Percentiles rank a stretch among this genome's conserved stretches.
phyloP scores from a whole-genome alignment of 2,329 filamentous ascomycete genomes.

The Monosporascus sp. region DNA sequence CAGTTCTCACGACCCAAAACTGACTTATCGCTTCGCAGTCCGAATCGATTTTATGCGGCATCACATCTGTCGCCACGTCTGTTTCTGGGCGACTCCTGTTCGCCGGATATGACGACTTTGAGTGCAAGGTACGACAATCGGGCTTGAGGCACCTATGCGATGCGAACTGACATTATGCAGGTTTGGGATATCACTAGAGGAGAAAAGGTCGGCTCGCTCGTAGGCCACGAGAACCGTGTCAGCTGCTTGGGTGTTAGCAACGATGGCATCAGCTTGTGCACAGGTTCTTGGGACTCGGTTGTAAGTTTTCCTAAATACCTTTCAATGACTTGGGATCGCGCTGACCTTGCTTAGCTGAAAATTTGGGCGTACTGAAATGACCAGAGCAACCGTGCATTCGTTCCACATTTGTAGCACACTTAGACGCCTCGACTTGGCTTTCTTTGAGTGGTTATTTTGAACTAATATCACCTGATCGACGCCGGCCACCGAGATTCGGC shows the following conservation, averaged over 20 bases:
- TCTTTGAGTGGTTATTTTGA: slow-evolving; percentile 24
- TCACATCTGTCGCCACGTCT: slow-evolving; percentile 96
- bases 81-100: slow-evolving; percentile 94
- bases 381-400: neutral
- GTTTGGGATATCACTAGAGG: slow-evolving; percentile 97
- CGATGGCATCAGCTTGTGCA: slow-evolving; percentile 98
- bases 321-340: slow-evolving; percentile 44
- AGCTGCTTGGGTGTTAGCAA: slow-evolving; percentile 99
- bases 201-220: slow-evolving; percentile 93
- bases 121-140: slow-evolving; percentile 83
- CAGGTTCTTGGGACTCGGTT: slow-evolving; percentile 98
- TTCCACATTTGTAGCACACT: neutral
- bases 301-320: slow-evolving; percentile 54
- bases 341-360: slow-evolving; percentile 61
- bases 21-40: slow-evolving; percentile 55
- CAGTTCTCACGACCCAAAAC: neutral
- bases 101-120: slow-evolving; percentile 97
- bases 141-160: neutral
- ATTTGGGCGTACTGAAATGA: slow-evolving; percentile 73
- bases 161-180: slow-evolving; percentile 40
- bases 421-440: slow-evolving; percentile 7
- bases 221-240: slow-evolving; percentile 97
- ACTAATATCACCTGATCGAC: slow-evolving; percentile 35
- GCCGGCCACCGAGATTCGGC: slow-evolving; percentile 34
- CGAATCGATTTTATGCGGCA: slow-evolving; percentile 94